Evolutionary conservation across 768 basidiomycete genomes (phyloP), one percentile per base, ranked within the genome.

Genomic region (Lepiota subincarnata): DNA sequence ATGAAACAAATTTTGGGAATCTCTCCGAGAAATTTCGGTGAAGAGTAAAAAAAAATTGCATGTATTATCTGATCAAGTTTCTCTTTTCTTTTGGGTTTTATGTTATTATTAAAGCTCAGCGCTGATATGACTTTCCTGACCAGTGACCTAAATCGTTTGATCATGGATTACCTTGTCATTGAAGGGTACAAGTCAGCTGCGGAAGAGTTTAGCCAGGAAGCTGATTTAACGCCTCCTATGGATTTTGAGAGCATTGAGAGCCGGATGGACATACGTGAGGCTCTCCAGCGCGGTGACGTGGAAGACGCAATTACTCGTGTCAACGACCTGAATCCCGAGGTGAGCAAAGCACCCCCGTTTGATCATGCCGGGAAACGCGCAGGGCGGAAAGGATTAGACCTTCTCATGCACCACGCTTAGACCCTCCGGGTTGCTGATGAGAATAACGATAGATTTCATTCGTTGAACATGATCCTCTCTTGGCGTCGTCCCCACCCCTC

Each of bases 381-480:
- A 48, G 58, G 65, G 48, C 34, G 47, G 68, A 73, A 69, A 90
- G 75, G 93, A 96, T 96, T 94, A 87, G 74, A 92, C 62, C n/a
- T 64, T 82, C 87, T 89, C 92, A 97, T 97, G 95, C 94, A 97
- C 95, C 94, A 96, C 92, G 86, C 94, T 82, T 78, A 97, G 74
- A 84, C 78, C 72, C 64, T 64, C 68, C 52, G 68, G 74, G 88
- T 82, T 87, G 78, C 73, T 93, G 93, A 90, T 86, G 94, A 95
- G 69, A 83, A 64, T 68, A 76, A 81, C 77, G 77, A 83, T 31
- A 86, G 87, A 86, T 87, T 91, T 89, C 88, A 90, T 89, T 92
- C 88, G n/a, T 92, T 92, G 87, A 91, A 91, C 87, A 92, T 93
- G 89, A 92, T 79, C 72, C 60, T 55, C 50, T 11, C 44, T 53